Evolutionary conservation across 1,284 basidiomycete species (phyloP).

Genomic region (Vanrija sp.): DNA sequence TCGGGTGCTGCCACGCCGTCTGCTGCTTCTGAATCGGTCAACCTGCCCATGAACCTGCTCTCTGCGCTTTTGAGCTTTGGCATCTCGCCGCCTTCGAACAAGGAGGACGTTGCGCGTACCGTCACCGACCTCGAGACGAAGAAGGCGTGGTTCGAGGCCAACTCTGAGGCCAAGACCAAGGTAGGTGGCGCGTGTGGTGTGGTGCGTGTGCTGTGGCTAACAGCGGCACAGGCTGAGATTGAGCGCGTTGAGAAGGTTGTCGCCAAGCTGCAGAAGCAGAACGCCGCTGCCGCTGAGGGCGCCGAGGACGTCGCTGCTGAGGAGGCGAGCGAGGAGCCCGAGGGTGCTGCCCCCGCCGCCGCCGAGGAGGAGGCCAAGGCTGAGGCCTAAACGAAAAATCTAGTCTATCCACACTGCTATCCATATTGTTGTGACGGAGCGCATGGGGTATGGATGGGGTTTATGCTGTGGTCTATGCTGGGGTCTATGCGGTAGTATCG

Average conservation of each 20-base stretch:
- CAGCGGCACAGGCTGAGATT: constrained; percentile 56
- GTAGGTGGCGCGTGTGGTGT: constrained; percentile 34
- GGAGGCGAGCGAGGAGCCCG: constrained; percentile 1
- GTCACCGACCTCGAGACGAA: constrained; percentile 90
- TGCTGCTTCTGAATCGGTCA: constrained; percentile 55
- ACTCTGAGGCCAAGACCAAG: constrained; percentile 54
- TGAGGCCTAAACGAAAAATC: background rate
- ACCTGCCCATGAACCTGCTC: constrained; percentile 81
- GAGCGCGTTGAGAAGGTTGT: constrained; percentile 60
- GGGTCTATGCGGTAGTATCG: no score
- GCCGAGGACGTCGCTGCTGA: background rate
- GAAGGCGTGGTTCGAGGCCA: constrained; percentile 84
- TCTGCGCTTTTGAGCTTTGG: constrained; percentile 81
- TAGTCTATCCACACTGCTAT: no score
- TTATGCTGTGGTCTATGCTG: no score
- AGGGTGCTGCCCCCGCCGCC: background rate
- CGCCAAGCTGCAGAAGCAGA: constrained; percentile 52
- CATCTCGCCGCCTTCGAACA: constrained; percentile 80
- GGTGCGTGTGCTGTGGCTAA: constrained; percentile 57
- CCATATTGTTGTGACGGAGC: no score
- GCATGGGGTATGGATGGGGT: no score
- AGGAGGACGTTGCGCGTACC: constrained; percentile 74
- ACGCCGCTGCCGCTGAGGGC: constrained; percentile 20
- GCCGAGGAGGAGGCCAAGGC: background rate
- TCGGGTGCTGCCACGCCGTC: constrained; percentile 27